These are phyloP conservation scores for Leccinum barrowsii DNA, from an alignment of 768 basidiomycete species.

Conservation along the genomic window DNA sequence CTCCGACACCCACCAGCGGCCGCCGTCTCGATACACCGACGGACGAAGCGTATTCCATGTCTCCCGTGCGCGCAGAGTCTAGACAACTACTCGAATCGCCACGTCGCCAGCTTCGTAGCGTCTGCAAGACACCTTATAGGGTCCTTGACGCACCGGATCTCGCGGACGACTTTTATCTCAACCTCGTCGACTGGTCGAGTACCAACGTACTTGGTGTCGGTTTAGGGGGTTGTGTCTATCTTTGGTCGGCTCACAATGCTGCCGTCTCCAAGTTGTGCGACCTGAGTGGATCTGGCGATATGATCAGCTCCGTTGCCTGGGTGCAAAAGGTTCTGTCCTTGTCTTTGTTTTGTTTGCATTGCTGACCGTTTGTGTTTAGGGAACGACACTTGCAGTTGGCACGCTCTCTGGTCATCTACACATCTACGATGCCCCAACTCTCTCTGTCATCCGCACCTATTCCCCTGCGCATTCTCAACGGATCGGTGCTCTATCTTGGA, in stretches of 20 bases:
- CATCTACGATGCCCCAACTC: conserved; percentile 87
- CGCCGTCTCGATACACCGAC: conserved; percentile 76
- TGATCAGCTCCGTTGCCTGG: conserved; percentile 89
- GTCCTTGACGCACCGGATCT: conserved; percentile 97
- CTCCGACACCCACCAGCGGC: conserved; percentile 42
- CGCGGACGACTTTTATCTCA: conserved; percentile 97
- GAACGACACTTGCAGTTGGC: conserved; percentile 88
- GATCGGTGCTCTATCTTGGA: conserved; percentile 95
- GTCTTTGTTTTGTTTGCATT: neutral
- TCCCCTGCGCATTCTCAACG: conserved; percentile 81
- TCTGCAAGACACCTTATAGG: conserved; percentile 94
- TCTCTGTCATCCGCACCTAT: conserved; percentile 77
- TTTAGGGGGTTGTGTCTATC: conserved; percentile 87
- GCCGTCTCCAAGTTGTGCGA: conserved; percentile 91
- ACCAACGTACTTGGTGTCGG: conserved; percentile 95
- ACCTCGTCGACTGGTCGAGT: conserved; percentile 95
- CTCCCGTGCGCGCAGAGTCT: conserved; percentile 82
- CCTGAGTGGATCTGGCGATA: conserved; percentile 57
- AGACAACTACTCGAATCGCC: conserved; percentile 83
- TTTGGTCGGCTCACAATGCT: conserved; percentile 95
- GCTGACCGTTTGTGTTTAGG: conserved; percentile 35
- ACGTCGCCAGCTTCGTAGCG: conserved; percentile 71
- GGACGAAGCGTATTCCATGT: conserved; percentile 87
- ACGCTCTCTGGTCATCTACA: conserved; percentile 86
- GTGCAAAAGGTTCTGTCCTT: conserved; percentile 60